Evolutionary conservation across 2,329 filamentous ascomycete species (phyloP), one percentile per base, ranked within the genome.

Genomic region (Botrytis elliptica): DNA sequence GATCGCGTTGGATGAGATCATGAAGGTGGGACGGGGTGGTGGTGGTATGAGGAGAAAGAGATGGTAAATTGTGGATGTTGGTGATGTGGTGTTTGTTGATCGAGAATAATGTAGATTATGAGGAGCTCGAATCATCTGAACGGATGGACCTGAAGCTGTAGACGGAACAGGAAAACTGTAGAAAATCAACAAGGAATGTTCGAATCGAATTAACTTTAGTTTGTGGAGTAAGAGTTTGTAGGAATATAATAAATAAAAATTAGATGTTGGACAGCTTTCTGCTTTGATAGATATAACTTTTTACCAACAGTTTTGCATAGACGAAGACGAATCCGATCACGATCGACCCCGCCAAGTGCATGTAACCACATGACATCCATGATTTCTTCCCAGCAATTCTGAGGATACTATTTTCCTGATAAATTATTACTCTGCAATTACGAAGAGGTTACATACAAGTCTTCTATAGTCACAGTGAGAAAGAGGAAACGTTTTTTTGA

Each of bases 1-100:
- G 71, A 76, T 78, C 74, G 77, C 75, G 49, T 73, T 78, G 52
- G 69, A 76, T 63, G 74, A 77, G 71, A 72, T 74, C 10, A 75
- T 71, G 46, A 68, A 57, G 59, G 57, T 75, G 4, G 64, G 66
- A 29, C n/a, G 40, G n/a, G 64, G 69, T 33, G 49, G 44, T 12
- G 40, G 62, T 1, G 49, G 36, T n/a, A 46, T 38, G 29, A 44
- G 63, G 49, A 68, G 22, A 29, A 68, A 16, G 3, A 72, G 52
- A 64, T 64, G 69, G 69, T 64, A 33, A 25, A 38, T 71, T 4
- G 7, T 59, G 57, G n/a, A 14, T 5, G 29, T 6, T 59, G 57
- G 20, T 42, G n/a, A 36, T 40, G 33, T 36, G 40, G 68, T 36
- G 40, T 46, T 57, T 4, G 38, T 62, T 44, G 55, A 49, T 8